These are phyloP conservation scores for Claviceps sorghi DNA, from an alignment of 2,329 filamentous ascomycete genomes.

Conservation along the genomic window DNA sequence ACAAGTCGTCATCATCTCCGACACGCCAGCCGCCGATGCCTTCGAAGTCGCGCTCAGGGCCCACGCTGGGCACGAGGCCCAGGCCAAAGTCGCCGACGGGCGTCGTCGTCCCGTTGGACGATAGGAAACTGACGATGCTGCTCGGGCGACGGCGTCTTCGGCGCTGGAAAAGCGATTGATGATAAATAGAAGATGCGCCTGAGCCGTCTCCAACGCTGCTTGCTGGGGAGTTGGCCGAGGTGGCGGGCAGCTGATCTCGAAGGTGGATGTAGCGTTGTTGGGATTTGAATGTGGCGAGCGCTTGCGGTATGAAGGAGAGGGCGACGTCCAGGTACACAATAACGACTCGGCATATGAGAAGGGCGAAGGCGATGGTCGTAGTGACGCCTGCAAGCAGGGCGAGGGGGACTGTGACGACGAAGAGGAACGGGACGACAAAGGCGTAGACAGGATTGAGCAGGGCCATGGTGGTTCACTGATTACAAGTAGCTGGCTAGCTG, in stretches of 20 bases:
- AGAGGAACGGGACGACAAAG: slow-evolving; percentile 46
- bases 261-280: slow-evolving; percentile 12
- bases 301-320: slow-evolving; percentile 40
- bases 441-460: slow-evolving; percentile 39
- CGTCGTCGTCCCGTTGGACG: slow-evolving; percentile 19
- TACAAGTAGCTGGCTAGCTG: background rate
- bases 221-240: slow-evolving; percentile 9
- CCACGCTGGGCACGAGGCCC: slow-evolving; percentile 31
- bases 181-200: slow-evolving; percentile 4
- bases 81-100: slow-evolving; percentile 22
- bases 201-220: slow-evolving; percentile 10
- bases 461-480: slow-evolving; percentile 25
- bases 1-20: slow-evolving; percentile 29
- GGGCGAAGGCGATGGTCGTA: slow-evolving; percentile 43
- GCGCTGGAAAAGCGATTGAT: slow-evolving; percentile 8
- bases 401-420: slow-evolving; percentile 47
- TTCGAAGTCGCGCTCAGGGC: slow-evolving; percentile 42
- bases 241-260: slow-evolving; percentile 1
- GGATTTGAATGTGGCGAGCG: slow-evolving; percentile 28
- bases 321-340: slow-evolving; percentile 50
- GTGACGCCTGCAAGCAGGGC: slow-evolving; percentile 49
- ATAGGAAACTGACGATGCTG: slow-evolving; percentile 17
- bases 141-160: slow-evolving; percentile 21
- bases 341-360: slow-evolving; percentile 45
- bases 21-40: slow-evolving; percentile 45